Conservation (phyloP, 192 early-diverging fungal genomes). For the Backusella circina region DNA sequence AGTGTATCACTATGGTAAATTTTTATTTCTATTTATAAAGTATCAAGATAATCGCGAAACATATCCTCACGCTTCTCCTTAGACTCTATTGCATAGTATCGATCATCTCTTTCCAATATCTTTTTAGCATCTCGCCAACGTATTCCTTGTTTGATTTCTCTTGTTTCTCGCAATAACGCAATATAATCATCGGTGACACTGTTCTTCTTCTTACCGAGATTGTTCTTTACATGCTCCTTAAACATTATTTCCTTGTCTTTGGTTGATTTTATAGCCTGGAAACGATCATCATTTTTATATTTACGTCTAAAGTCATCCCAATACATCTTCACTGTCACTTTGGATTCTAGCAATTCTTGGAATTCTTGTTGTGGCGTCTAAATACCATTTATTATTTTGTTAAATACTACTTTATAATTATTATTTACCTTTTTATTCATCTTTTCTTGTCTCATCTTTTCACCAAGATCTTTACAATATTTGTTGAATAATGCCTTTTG, state of each 20-base stretch:
- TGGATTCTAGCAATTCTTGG: constrained; percentile 52
- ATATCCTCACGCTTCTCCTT: constrained; percentile 64
- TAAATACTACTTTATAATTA: neutral
- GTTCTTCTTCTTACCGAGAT: constrained; percentile 28
- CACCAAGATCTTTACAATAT: constrained; percentile 62
- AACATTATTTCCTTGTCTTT: constrained; percentile 63
- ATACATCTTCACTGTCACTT: constrained; percentile 47
- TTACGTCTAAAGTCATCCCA: constrained; percentile 77
- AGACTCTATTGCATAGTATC: constrained; percentile 61
- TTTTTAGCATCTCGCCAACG: constrained; percentile 66
- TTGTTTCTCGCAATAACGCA: constrained; percentile 53
- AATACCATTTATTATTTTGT: neutral
- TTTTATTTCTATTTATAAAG: constrained; percentile 4
- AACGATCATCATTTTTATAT: constrained; percentile 62
- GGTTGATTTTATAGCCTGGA: constrained; percentile 49
- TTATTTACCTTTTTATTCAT: constrained; percentile 30
- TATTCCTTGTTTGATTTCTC: constrained; percentile 51
- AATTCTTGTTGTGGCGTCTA: constrained; percentile 54
- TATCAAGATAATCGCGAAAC: constrained; percentile 60
- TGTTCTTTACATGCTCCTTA: constrained; percentile 51
- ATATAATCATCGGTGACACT: constrained; percentile 48
- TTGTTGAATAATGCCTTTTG: constrained; percentile 67
- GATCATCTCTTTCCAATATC: constrained; percentile 60
- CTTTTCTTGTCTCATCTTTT: constrained; percentile 51
- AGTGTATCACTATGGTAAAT: constrained; percentile 11